A percentile compares a stretch with the other conserved stretches of the same genome.
phyloP scores from a whole-genome alignment of 164 flowering plant genomes.

The Vitis rotundifolia region DNA sequence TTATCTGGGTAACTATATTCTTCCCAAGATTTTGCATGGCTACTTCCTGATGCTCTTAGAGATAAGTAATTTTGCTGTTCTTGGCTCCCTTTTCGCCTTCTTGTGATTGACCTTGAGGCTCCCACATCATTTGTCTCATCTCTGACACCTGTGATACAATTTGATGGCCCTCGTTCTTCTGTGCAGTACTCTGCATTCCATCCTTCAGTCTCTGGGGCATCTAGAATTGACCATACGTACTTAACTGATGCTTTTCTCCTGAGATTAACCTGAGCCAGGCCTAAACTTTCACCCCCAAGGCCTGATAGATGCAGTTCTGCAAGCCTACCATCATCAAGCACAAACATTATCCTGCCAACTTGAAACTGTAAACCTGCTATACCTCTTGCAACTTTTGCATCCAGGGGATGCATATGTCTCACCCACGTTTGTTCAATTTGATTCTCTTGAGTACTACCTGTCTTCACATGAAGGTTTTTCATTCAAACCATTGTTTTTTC shows the following conservation, averaged over 20 bases:
- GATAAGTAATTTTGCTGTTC: constrained; percentile 47
- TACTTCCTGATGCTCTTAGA: constrained; percentile 25
- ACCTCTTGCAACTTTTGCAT: constrained; percentile 70
- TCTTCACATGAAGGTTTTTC: constrained; percentile 19
- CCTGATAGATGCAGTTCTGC: constrained; percentile 80
- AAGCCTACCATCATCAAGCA: constrained; percentile 85
- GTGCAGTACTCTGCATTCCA: constrained; percentile 92
- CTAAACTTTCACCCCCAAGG: constrained; percentile 65
- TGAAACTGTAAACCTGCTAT: constrained; percentile 64
- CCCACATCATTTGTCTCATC: constrained; percentile 51
- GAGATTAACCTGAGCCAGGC: constrained; percentile 40
- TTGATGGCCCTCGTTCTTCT: constrained; percentile 71
- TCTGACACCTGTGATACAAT: constrained; percentile 71
- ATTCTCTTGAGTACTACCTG: constrained; percentile 48
- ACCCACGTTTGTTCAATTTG: constrained; percentile 53
- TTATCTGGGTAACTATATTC: constrained; percentile 30
- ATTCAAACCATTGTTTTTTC: background rate
- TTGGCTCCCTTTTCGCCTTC: constrained; percentile 47
- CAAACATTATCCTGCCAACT: constrained; percentile 59
- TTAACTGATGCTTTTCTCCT: constrained; percentile 48
- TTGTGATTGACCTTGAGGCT: constrained; percentile 28
- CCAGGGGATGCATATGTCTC: constrained; percentile 62
- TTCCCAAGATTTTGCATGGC: constrained; percentile 16
- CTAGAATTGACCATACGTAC: constrained; percentile 73
- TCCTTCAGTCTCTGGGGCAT: constrained; percentile 89